These are phyloP conservation scores for Termitomyces sp. DNA, from an alignment of 768 basidiomycete species.

Conservation along the genomic window DNA sequence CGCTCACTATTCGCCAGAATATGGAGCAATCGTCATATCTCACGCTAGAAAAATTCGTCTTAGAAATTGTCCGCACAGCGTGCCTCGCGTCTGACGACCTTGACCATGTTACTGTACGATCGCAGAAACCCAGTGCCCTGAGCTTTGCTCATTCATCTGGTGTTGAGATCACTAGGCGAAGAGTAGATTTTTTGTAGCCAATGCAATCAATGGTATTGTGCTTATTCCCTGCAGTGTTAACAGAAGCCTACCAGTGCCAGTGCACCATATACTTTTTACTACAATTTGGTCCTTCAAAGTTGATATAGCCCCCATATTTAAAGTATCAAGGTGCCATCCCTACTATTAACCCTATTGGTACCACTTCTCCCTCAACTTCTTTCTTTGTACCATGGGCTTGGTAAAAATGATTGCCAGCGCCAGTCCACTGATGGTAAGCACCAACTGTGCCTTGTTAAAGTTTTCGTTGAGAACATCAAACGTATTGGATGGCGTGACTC, in stretches of 20 bases:
- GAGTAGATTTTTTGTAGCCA: constrained; percentile 18
- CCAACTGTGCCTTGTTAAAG: constrained; percentile 91
- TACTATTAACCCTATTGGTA: constrained; percentile 35
- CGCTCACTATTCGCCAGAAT: constrained; percentile 26
- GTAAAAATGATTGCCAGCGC: constrained; percentile 72
- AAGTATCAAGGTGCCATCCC: no score
- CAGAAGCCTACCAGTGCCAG: no score
- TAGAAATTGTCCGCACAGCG: constrained; percentile 37
- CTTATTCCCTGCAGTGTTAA: no score
- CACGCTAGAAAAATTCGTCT: constrained; percentile 57
- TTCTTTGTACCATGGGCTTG: constrained; percentile 74
- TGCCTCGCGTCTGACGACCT: constrained; percentile 27
- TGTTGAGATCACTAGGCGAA: constrained; percentile 50
- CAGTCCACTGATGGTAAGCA: constrained; percentile 74
- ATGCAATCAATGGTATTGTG: background rate
- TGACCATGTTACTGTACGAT: constrained; percentile 41
- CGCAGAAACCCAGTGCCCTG: constrained; percentile 69
- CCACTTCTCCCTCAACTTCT: constrained; percentile 67
- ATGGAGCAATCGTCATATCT: constrained; percentile 47
- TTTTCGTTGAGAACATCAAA: constrained; percentile 90
- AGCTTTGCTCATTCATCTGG: constrained; percentile 62
- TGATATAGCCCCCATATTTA: no score
- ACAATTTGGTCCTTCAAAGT: no score
- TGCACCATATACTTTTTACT: no score
- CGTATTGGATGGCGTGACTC: constrained; percentile 80